Base-by-base conservation (phyloP, 768 basidiomycete species). In the Psilocybe subaeruginosa region DNA sequence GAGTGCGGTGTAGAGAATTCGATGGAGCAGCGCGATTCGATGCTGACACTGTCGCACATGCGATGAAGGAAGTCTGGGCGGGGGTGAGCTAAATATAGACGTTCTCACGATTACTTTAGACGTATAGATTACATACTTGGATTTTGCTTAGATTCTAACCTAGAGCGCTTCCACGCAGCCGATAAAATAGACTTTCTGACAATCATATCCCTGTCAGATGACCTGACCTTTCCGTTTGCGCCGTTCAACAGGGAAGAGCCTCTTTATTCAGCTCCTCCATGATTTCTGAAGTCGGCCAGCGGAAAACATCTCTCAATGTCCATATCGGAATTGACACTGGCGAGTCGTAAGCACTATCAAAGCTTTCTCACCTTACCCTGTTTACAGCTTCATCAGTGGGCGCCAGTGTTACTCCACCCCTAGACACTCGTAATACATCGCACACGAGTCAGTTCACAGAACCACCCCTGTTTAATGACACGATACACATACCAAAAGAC, bases 1-100 rank as follows among this genome's bases (percentile, higher is more conserved):
- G 90, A 4, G 85, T 92, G 23, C 77, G 78, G 64, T 87, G 88
- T 54, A 76, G 85, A 27, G 78, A 80, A 71, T 75, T 88, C 16
- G 78, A 68, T 35, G 68, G 65, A 3, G 68, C 61, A 19, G 14
- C 57, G 39, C 66, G 66, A 60, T 71, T 69, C 66, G 64, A 67
- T 59, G 64, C 68, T 16, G 67, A 66, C 51, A 62, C 64, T 19
- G 67, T 71, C 16, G 45, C 57, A 14, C 53, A 56, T 50, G 68
- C 68, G 49, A 67, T 71, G 70, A 63, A 57, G 68, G 61, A 67
- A 56, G 63, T 67, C 8, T 70, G 70, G 70, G 19, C 48, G 53
- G 65, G 62, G 49, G 64, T 66, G 52, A 62, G 48, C 58, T 66
- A 67, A 64, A 64, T 64, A 63, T 63, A 63, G 60, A 61, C 27